These are phyloP conservation scores for Aspergillus fructus DNA, from an alignment of 2,329 filamentous ascomycete species.

Conservation along the genomic window DNA sequence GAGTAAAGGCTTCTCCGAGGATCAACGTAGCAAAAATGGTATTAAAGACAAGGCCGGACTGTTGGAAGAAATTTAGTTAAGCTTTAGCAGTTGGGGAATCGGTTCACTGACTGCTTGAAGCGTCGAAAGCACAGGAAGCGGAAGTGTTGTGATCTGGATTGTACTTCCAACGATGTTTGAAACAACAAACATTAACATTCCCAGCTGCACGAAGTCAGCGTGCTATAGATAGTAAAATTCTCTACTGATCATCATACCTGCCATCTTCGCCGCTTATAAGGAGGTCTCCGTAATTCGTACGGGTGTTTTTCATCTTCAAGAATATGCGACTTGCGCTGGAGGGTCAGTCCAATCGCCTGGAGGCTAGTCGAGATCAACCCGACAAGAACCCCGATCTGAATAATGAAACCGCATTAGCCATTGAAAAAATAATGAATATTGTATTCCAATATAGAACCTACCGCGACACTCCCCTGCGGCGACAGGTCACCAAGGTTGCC, in stretches of 20 bases:
- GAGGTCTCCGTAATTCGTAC: slow-evolving; percentile 76
- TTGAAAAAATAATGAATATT: not conserved
- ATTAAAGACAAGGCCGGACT: slow-evolving; percentile 94
- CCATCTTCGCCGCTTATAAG: slow-evolving; percentile 89
- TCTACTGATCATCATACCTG: slow-evolving; percentile 52
- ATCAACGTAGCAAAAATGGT: slow-evolving; percentile 94
- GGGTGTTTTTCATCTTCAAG: slow-evolving; percentile 90
- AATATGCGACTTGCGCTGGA: slow-evolving; percentile 97
- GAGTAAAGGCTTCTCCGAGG: slow-evolving; percentile 88
- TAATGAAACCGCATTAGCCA: not conserved
- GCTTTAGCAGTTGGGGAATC: slow-evolving; percentile 1
- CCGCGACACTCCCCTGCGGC: slow-evolving; percentile 73
- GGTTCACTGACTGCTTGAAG: slow-evolving; percentile 69
- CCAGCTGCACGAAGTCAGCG: slow-evolving; percentile 51
- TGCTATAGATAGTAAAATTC: not conserved
- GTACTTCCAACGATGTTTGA: slow-evolving; percentile 93
- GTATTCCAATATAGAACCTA: slow-evolving; percentile 43
- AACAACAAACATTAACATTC: slow-evolving; percentile 95
- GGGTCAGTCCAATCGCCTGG: slow-evolving; percentile 89
- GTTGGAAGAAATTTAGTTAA: slow-evolving; percentile 15
- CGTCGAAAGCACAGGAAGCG: slow-evolving; percentile 89
- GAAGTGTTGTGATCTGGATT: slow-evolving; percentile 95
- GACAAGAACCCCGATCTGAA: slow-evolving; percentile 84
- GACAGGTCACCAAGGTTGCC: slow-evolving; percentile 73
- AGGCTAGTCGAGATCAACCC: slow-evolving; percentile 91